Base-by-base conservation (phyloP, 495 filamentous ascomycete species). In the Penicillium cataractarum region DNA sequence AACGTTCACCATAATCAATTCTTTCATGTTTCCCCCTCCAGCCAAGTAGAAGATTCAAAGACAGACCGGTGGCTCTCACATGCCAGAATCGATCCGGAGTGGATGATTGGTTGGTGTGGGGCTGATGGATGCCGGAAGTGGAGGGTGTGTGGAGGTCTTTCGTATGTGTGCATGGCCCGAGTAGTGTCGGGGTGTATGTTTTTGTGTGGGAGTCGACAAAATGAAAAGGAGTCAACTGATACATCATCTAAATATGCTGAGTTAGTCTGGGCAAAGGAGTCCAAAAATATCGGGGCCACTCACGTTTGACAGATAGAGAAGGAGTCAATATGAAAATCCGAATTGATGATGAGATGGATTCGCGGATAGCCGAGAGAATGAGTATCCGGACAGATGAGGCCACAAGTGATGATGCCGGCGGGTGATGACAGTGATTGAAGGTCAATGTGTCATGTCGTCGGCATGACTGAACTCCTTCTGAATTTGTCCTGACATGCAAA, bases 401-500 rank as follows among this genome's bases (percentile, higher is more conserved):
- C 19, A 22, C 42, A 21, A 46, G 8, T 22, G 8, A 24, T 19
- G 39, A 31, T 21, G 40, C n/a, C 19, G 9, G 21, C 17, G 42
- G 42, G 21, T 12, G 24, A 22, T 44, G 42, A 46, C 42, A 24
- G 42, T 24, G 42, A 46, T 46, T 46, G 42, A 46, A 46, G 19
- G 42, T 46, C 42, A 46, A 46, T 46, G 49, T 32, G 27, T 52
- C 26, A 32, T 17, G 24, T 51, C 10, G 22, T 51, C 3, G 49
- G 2, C 2, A n/a, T 31, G 29, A 31, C 49, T 51, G 22, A 6
- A 29, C 12, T 19, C 13, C 17, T 51, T 31, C 29, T 29, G 49
- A 51, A 51, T 31, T 51, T 51, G 49, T 31, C 26, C 49, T 51
- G 24, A 51, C 49, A 51, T 51, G 49, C 29, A 51, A 9, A 31